phyloP scores from a whole-genome alignment of 2,329 filamentous ascomycete species.

The Reticulascus tulasneorum region DNA sequence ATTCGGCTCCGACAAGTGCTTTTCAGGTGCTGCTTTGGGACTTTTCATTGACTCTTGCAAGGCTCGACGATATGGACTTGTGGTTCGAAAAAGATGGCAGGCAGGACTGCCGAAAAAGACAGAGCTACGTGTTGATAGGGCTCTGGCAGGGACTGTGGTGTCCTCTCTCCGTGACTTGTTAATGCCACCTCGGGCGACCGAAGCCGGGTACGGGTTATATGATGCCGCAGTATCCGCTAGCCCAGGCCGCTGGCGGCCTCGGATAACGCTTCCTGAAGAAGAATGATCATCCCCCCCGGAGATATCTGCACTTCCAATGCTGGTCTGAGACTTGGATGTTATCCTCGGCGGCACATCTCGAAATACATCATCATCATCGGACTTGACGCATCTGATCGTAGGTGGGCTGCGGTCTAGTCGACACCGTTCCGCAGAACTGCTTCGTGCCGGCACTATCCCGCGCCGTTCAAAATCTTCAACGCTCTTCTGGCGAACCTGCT shows the following conservation, averaged over 20 bases:
- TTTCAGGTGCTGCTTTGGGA: constrained; percentile 22
- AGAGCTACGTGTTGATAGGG: constrained; percentile 38
- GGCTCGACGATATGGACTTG: constrained; percentile 52
- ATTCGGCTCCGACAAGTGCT: constrained; percentile 24
- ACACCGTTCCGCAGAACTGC: not conserved
- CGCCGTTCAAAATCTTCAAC: not conserved
- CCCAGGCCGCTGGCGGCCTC: not conserved
- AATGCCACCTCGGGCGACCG: not conserved
- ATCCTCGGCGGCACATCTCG: constrained; percentile 9
- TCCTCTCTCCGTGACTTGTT: constrained; percentile 4
- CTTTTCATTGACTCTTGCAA: constrained; percentile 42
- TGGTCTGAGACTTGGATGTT: not conserved
- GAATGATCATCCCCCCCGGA: not conserved
- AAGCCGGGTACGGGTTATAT: not conserved
- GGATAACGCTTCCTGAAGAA: not conserved
- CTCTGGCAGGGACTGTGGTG: constrained; percentile 18
- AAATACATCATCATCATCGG: constrained; percentile 31
- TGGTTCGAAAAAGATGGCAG: constrained; percentile 48
- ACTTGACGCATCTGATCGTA: constrained; percentile 26
- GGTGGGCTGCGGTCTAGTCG: not conserved
- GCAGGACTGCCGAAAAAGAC: constrained; percentile 49
- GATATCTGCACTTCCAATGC: not conserved
- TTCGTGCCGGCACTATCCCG: not conserved
- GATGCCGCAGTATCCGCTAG: not conserved
- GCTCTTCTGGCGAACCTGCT: not conserved